Conservation (phyloP, 768 basidiomycete species). For the Naganishia friedmannii region DNA sequence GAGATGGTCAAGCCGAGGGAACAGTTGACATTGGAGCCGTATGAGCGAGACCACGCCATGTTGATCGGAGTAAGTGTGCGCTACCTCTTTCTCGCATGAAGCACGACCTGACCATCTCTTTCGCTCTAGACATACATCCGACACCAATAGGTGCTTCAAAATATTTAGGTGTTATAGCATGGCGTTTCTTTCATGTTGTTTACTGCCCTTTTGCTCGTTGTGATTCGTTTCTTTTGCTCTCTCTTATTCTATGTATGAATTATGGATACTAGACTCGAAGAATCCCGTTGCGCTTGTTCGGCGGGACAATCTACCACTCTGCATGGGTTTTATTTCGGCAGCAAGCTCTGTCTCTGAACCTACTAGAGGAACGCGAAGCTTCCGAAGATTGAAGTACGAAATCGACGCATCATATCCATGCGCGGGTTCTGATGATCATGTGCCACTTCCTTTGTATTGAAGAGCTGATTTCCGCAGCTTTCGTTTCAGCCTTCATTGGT, state of each 20-base stretch:
- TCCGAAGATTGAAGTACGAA: too few species aligned
- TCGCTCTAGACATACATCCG: conserved; percentile 26
- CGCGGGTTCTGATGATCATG: too few species aligned
- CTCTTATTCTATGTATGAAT: neutral
- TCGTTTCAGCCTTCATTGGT: too few species aligned
- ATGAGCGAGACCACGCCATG: conserved; percentile 52
- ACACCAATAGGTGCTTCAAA: conserved; percentile 25
- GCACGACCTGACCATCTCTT: neutral
- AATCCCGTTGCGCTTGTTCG: neutral
- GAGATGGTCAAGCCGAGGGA: conserved; percentile 83
- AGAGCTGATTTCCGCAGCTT: too few species aligned
- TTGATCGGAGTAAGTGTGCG: conserved; percentile 26
- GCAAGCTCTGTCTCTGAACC: too few species aligned
- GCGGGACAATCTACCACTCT: neutral
- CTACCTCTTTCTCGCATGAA: neutral
- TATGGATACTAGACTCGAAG: neutral
- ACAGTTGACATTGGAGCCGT: conserved; percentile 60
- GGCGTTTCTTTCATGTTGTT: conserved; percentile 5
- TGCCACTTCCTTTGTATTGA: too few species aligned
- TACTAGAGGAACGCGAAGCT: too few species aligned
- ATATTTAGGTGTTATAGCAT: conserved; percentile 1
- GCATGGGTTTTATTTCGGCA: neutral
- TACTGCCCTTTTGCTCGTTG: neutral
- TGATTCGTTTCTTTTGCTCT: neutral
- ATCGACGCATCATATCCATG: too few species aligned